Base-by-base conservation (phyloP, 2,329 filamentous ascomycete species). In the Mycosphaerella arachidis region DNA sequence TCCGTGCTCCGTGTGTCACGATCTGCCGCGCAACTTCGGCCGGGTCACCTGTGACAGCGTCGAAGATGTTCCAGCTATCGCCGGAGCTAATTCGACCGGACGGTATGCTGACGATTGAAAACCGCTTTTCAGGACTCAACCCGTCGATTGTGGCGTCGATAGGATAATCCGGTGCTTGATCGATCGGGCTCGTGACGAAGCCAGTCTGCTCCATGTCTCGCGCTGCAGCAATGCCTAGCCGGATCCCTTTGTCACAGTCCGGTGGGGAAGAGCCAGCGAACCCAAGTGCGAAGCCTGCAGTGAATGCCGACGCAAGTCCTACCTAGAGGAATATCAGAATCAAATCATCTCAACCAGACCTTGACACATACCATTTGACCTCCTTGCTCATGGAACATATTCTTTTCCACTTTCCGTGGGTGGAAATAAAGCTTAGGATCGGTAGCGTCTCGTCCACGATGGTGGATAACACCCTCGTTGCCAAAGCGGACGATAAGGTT, bases 401-500 rank as follows among this genome's bases (percentile, higher is more conserved):
- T 56, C 35, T 53, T 61, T 60, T 73, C 71, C 53, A 70, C 67
- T 40, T 61, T 56, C 8, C 67, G 59, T 7, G 70, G 68, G 40
- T 70, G 65, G 51, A 71, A 73, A 52, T 72, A 72, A 1, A 73
- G 63, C 58, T 68, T 71, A 1, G 71, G 71, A 54, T 72, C 68
- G 4, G 66, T 67, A n/a, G 70, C 71, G 68, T 72, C 71, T 43
- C 71, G 62, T 9, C 71, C 71, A 27, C 70, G 67, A 58, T 73
- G 71, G 48, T 73, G 67, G 30, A 73, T 72, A 13, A 72, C 63
- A 10, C 69, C 71, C 53, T 72, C 69, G 51, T 59, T 68, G 18
- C 71, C 71, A 35, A 73, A 73, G n/a, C 71, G 63, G 8, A 73
- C 70, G 27, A 73, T 70, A 9, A 73, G 60, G 50, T 73, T 73